These are phyloP conservation scores for Singerocomus rubriflavus DNA, from an alignment of 1,284 basidiomycete genomes.

Conservation along the genomic window DNA sequence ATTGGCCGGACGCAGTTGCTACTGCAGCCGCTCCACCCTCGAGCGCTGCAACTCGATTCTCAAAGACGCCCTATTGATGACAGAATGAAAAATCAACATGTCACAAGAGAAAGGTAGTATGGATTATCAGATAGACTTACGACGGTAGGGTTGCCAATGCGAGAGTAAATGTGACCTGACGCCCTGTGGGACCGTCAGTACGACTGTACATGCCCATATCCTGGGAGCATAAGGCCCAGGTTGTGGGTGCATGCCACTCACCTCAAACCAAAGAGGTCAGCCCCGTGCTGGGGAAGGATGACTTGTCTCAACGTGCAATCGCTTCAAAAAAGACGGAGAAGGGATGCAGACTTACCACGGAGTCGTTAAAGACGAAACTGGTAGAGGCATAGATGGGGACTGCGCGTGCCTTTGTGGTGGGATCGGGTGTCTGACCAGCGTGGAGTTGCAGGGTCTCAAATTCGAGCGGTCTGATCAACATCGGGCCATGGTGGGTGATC, in stretches of 20 bases:
- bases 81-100: neutral
- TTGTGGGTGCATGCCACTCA: constrained; percentile 23
- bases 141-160: constrained; percentile 83
- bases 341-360: constrained; percentile 43
- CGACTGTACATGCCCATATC: neutral
- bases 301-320: neutral
- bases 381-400: constrained; percentile 80
- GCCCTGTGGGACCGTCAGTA: constrained; percentile 37
- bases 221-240: neutral
- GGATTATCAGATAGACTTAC: constrained; percentile 38
- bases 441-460: constrained; percentile 85
- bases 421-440: constrained; percentile 73
- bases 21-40: constrained; percentile 83
- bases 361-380: constrained; percentile 79
- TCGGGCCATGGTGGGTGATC: neutral
- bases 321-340: neutral
- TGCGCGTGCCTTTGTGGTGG: constrained; percentile 74
- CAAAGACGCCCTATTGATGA: constrained; percentile 66
- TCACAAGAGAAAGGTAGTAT: neutral
- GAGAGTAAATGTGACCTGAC: constrained; percentile 73
- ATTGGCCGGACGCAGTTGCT: constrained; percentile 76
- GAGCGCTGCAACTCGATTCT: constrained; percentile 79
- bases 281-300: constrained; percentile 57
- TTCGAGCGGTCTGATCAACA: constrained; percentile 43
- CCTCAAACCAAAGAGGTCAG: constrained; percentile 78